Base-by-base conservation (phyloP, 2,329 filamentous ascomycete genomes). In the Zelopaecilomyces penicillatus region DNA sequence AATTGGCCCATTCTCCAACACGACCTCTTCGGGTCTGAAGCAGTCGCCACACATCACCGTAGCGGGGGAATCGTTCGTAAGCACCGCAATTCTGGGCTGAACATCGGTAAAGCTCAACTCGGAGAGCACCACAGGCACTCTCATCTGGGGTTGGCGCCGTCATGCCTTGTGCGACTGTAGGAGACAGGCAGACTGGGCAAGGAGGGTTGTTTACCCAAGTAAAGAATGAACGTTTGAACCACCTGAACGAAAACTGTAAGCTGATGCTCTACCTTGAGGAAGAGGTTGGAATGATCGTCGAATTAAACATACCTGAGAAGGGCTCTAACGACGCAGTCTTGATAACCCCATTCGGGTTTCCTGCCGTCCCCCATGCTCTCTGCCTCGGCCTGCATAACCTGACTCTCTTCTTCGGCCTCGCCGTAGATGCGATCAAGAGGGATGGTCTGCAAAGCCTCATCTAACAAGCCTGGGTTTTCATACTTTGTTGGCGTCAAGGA, bases 221-320 rank as follows among this genome's bases (percentile, higher is more conserved):
- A 68, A 97, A 97, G 69, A 97, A 97, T 6, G 85, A 84, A 52
- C 85, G 78, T 70, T 93, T 95, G 71, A 96, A 98, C 93, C 93
- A 97, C 53, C 66, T 63, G 26, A 37, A 37, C 30, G 32, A 6
- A 30, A 39, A 40, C 35, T 19, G 19, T 19, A 19, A 19, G 19
- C 19, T 19, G 19, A 19, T 19, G 19, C 19, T 19, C 32, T 3
- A 9, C 32, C 9, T 34, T 9, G 32, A 34, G 9, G 12, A 12
- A 12, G 32, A 34, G 2, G 12, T 12, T 34, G 12, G 32, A 9
- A 34, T 9, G 32, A 34, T 9, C 32, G 9, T 34, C 32, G 12
- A 19, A 19, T 19, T 19, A 19, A 7, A 68, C 80, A 56, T 71
- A 89, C 85, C 82, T 83, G 58, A 97, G 72, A 52, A 97, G 73